These are phyloP conservation scores for Boletus reticuloceps DNA, from an alignment of 768 basidiomycete species.

Conservation along the genomic window DNA sequence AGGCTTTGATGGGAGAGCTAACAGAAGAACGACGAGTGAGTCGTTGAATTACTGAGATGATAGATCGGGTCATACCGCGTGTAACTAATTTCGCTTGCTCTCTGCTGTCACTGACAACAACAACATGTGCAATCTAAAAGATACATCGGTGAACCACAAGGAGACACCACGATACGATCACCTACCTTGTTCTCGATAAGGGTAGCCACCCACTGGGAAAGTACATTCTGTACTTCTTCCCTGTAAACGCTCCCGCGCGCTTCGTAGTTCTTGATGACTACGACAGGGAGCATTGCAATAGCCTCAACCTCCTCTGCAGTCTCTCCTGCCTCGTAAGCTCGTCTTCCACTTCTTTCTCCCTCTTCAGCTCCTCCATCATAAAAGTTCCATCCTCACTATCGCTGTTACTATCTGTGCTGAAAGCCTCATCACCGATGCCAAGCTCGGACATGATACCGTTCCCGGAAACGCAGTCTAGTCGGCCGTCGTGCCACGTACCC, in stretches of 20 bases:
- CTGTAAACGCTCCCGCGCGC: constrained; percentile 51
- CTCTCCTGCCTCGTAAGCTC: constrained; percentile 30
- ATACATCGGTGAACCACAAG: background rate
- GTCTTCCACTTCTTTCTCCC: constrained; percentile 31
- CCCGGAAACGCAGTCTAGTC: constrained; percentile 81
- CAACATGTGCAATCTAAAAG: constrained; percentile 80
- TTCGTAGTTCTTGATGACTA: constrained; percentile 81
- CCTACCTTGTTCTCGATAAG: constrained; percentile 78
- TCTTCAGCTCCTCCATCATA: constrained; percentile 19
- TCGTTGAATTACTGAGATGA: background rate
- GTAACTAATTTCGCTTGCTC: constrained; percentile 84
- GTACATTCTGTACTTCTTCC: constrained; percentile 69
- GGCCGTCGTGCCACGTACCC: constrained; percentile 85
- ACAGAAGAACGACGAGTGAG: background rate
- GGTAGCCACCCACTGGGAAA: constrained; percentile 83
- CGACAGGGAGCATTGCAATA: constrained; percentile 71
- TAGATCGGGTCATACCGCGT: constrained; percentile 48
- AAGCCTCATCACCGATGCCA: constrained; percentile 74
- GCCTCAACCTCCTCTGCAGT: constrained; percentile 47
- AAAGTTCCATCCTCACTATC: constrained; percentile 3
- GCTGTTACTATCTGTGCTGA: constrained; percentile 37
- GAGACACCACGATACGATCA: background rate
- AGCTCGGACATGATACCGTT: constrained; percentile 86
- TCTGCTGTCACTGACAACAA: constrained; percentile 87
- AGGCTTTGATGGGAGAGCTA: constrained; percentile 84